Percentiles rank a stretch among this genome's conserved stretches.
These are phyloP conservation scores for Phallus indusiatus DNA, from an alignment of 768 basidiomycete genomes.

Conservation along the genomic window DNA sequence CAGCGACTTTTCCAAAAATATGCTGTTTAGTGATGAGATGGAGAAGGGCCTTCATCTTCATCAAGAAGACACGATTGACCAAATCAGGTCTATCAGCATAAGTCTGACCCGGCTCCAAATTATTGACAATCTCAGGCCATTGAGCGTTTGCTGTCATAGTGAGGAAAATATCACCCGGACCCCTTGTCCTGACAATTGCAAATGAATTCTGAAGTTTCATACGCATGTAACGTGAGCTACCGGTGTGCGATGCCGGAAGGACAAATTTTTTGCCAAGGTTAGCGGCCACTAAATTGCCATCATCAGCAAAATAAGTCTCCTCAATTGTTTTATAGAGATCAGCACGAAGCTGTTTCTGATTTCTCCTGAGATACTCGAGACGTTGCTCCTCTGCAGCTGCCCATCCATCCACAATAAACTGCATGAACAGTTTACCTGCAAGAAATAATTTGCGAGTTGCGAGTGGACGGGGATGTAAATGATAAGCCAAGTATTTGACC, in stretches of 20 bases:
- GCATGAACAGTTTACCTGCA: conserved; percentile 33
- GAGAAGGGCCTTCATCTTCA: conserved; percentile 28
- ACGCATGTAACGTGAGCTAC: conserved; percentile 32
- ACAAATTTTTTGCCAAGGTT: conserved; percentile 26
- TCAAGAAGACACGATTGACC: conserved; percentile 37
- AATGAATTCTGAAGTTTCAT: conserved; percentile 34
- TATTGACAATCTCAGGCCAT: conserved; percentile 35
- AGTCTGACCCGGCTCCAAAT: conserved; percentile 30
- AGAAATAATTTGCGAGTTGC: conserved; percentile 23
- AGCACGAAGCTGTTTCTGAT: conserved; percentile 28
- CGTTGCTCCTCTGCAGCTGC: conserved; percentile 33
- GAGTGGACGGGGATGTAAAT: conserved; percentile 19
- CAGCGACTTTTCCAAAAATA: conserved; percentile 34
- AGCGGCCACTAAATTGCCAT: conserved; percentile 17
- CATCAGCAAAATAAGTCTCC: conserved; percentile 21
- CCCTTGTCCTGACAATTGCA: conserved; percentile 23
- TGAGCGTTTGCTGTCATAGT: conserved; percentile 39
- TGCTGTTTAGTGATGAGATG: conserved; percentile 25
- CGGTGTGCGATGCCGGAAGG: conserved; percentile 37
- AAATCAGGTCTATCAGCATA: conserved; percentile 38
- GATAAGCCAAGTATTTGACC: conserved; percentile 17
- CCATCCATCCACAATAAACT: conserved; percentile 37
- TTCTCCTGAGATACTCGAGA: conserved; percentile 23
- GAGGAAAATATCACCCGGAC: conserved; percentile 32
- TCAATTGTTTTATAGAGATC: conserved; percentile 25